A percentile compares a stretch with the other conserved stretches of the same genome.
Conservation (phyloP, 164 flowering plant genomes). For the Euptelea pleiosperma region DNA sequence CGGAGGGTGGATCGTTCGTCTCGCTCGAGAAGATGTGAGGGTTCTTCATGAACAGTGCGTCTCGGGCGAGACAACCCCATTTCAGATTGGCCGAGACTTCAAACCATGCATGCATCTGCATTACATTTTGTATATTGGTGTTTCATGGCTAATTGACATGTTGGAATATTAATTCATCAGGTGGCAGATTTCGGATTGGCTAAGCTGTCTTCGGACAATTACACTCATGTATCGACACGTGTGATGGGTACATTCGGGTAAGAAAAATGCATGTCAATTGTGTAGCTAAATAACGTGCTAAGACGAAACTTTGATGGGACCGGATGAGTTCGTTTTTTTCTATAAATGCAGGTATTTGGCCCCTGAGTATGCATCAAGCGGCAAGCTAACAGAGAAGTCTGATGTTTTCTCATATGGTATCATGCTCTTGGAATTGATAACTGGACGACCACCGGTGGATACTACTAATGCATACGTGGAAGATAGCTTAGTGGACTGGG, state of each 20-base stretch:
- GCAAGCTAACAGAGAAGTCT: conserved; percentile 70
- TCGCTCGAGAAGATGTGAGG: too few species aligned
- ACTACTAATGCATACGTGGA: conserved; percentile 37
- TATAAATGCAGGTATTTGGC: conserved; percentile 62
- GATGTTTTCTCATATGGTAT: conserved; percentile 85
- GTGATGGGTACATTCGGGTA: conserved; percentile 93
- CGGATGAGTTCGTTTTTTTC: background rate
- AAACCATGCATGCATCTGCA: background rate
- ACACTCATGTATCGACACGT: conserved; percentile 83
- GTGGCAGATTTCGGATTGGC: conserved; percentile 90
- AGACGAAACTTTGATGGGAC: background rate
- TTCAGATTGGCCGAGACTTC: too few species aligned
- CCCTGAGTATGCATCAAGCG: conserved; percentile 85
- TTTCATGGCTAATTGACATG: background rate
- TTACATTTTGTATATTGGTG: too few species aligned
- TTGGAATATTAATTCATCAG: conserved; percentile 24
- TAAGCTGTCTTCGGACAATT: conserved; percentile 56
- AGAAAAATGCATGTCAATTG: background rate
- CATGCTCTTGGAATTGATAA: conserved; percentile 71
- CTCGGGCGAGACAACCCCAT: too few species aligned
- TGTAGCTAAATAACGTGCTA: too few species aligned
- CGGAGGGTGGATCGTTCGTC: too few species aligned
- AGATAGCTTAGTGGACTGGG: conserved; percentile 83
- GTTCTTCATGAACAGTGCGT: too few species aligned
- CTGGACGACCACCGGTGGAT: conserved; percentile 71